phyloP scores from a whole-genome alignment of 257 asterid species.

The Orobanche coerulescens region DNA sequence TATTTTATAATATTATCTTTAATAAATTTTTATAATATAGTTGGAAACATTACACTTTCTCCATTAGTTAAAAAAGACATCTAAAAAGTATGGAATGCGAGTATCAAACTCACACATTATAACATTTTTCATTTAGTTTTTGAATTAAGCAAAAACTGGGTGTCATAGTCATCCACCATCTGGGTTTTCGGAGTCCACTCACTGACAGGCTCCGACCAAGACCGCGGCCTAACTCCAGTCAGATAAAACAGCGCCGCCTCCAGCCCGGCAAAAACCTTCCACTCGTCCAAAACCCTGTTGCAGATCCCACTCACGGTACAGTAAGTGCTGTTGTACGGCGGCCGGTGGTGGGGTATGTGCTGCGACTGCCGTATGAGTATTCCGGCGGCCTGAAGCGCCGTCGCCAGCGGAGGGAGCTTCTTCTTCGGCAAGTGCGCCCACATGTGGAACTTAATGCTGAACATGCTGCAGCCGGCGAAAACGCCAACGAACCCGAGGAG shows the following conservation, averaged over 20 bases:
- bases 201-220: conserved; percentile 15
- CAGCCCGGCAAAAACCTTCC: conserved; percentile 1
- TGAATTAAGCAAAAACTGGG: background rate
- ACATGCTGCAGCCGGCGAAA: conserved; percentile 13
- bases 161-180: background rate
- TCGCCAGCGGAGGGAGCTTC: conserved; percentile 24
- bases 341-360: conserved; percentile 26
- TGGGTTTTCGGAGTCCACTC: background rate
- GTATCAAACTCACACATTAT: no score
- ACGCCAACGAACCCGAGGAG: conserved; percentile 13
- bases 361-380: background rate
- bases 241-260: conserved; percentile 6
- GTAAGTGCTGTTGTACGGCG: conserved; percentile 17
- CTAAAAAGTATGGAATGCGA: no score
- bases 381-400: conserved; percentile 25
- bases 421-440: conserved; percentile 26
- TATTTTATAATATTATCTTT: no score
- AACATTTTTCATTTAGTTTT: no score
- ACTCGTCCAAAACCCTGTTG: conserved; percentile 21
- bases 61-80: no score
- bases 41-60: no score
- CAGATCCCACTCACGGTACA: conserved; percentile 31
- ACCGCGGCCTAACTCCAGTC: conserved; percentile 17
- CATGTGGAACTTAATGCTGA: conserved; percentile 24
- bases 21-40: no score